A percentile compares a stretch with the other conserved stretches of the same genome.
phyloP scores from a whole-genome alignment of 176 grass and related monocot genomes.

The Musa schizocarpa region DNA sequence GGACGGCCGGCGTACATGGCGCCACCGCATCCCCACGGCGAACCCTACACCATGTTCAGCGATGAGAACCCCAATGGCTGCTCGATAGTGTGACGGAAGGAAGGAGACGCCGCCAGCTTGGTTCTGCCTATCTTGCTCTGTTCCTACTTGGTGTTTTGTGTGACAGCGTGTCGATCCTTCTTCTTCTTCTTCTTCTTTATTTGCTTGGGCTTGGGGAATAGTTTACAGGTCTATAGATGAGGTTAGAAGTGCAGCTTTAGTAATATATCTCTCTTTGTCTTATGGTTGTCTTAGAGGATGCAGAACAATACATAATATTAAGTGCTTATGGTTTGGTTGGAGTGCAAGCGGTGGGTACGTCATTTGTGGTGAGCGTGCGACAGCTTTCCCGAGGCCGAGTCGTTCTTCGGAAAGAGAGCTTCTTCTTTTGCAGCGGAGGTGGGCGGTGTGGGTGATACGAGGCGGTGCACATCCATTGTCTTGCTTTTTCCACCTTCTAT shows the following conservation, averaged over 20 bases:
- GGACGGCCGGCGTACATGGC: constrained; percentile 1
- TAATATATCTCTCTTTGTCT: neutral
- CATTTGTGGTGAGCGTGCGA: too few species aligned
- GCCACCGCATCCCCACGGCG: neutral
- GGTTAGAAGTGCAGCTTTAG: neutral
- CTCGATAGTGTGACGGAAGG: constrained; percentile 19
- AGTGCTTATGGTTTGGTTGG: neutral
- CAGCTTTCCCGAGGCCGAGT: too few species aligned
- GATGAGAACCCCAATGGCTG: constrained; percentile 27
- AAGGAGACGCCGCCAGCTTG: neutral
- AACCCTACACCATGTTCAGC: constrained; percentile 14
- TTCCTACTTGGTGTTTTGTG: neutral
- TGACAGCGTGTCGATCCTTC: neutral
- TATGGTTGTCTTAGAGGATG: neutral
- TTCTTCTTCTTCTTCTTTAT: neutral
- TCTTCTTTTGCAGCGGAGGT: too few species aligned
- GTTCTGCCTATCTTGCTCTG: neutral
- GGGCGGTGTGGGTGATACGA: too few species aligned
- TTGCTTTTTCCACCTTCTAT: too few species aligned
- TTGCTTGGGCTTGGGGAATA: neutral
- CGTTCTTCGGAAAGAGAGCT: too few species aligned
- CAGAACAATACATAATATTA: neutral
- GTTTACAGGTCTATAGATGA: neutral
- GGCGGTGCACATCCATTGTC: too few species aligned
- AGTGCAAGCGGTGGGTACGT: too few species aligned